Evolutionary conservation across 2,329 filamentous ascomycete species (phyloP), one percentile per base, ranked within the genome.

Genomic region (Fusarium piperis): DNA sequence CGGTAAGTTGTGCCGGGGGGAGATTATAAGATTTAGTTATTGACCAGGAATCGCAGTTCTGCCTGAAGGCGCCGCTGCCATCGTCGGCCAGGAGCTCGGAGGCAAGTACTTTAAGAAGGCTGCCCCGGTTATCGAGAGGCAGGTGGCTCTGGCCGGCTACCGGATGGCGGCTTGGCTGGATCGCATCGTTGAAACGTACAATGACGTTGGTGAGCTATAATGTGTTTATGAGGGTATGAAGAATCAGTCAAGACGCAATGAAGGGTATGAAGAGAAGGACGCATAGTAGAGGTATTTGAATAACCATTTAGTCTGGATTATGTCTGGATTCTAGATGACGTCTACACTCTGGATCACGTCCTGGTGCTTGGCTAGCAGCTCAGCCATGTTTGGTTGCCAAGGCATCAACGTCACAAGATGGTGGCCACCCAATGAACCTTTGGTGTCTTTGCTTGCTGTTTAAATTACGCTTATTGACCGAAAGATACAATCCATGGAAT

Each of bases 141-240:
- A 92, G 77, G 84, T 94, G 67, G 92, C 91, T 9, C 88, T 88
- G 70, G 92, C 90, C 5, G 92, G 92, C 12, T 92, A 89, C 78
- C 86, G 92, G 55, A 84, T 94, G 78, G 92, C 89, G 2, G 86
- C 86, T 20, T 93, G 90, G 89, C 81, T 93, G 67, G 90, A 93
- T 76, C 81, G 86, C 73, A 90, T 92, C 74, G 88, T 84, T 10
- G 80, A 84, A n/a, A 77, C 74, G 28, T 81, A 78, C 69, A 65
- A 74, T 32, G 65, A 70, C 20, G 76, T 63, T 32, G 73, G 77
- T 38, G 81, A 82, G 61, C 64, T 81, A 53, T 82, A 77, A 74
- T 60, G 32, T 11, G 36, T 33, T 59, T 28, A 41, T 48, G 44
- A 48, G 12, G 41, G 9, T 28, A 28, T 9, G 23, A 28, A n/a